Evolutionary conservation across 2,329 filamentous ascomycete genomes (phyloP), one percentile per base, ranked within the genome.

Genomic region (Allantophomopsis cytisporea): DNA sequence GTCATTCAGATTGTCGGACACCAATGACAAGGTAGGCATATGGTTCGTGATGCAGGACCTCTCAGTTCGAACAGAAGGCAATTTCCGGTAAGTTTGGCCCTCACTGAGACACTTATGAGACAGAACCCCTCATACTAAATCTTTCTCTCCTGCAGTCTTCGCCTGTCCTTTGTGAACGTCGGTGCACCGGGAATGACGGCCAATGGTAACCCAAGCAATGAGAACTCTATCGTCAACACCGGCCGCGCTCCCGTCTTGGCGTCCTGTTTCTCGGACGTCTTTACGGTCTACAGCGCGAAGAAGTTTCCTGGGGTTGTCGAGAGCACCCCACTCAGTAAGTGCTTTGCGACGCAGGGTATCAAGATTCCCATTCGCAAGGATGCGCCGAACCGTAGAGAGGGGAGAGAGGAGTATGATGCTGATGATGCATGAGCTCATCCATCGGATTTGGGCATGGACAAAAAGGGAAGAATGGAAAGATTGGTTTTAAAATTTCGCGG

Each of bases 281-380:
- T 98, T 66, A 84, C 86, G 39, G 91, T 98, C 21, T 96, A 82
- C 61, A 94, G 85, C 2, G 91, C 91, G 36, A 98, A 98, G 70
- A 95, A 95, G 54, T 98, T 98, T 60, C 91, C 91, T 0, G 91
- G 91, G 32, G 91, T 98, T 1, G 94, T 94, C 42, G 89, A 96
- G 57, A 93, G 83, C 58, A 98, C 91, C 0, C 63, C 77, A 4
- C 65, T 96, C 14, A 95, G 88, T 69, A 94, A 93, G 60, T 84
- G 78, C 45, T 96, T 98, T 62, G 89, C 91, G 3, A 70, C 75
- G 2, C 91, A 98, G 54, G 91, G 91, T 17, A 94, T 94, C 61
- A 95, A 95, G 61, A 95, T 96, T 17, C 89, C 89, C 0, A 95
- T 96, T 40, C 69, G 89, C 16, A 95, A 95, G 60, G 89, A 95